These are phyloP conservation scores for Phaeosphaeriaceae sp. DNA, from an alignment of 2,329 filamentous ascomycete genomes.

Conservation along the genomic window DNA sequence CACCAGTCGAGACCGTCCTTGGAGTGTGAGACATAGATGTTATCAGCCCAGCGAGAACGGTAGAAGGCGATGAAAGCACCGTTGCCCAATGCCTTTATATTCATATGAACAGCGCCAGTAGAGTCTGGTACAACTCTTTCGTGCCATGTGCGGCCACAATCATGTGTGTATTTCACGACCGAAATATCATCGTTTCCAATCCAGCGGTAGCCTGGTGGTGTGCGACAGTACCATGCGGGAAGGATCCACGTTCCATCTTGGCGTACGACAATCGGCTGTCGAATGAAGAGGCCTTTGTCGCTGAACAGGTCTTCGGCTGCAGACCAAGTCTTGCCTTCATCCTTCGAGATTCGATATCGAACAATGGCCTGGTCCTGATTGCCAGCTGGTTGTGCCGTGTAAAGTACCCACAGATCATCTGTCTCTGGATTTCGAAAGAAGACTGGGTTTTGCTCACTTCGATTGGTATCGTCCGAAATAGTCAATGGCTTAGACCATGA, in stretches of 20 bases:
- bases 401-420: slow-evolving; percentile 52
- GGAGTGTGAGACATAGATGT: slow-evolving; percentile 53
- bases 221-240: slow-evolving; percentile 55
- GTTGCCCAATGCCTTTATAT: slow-evolving; percentile 42
- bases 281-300: slow-evolving; percentile 51
- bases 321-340: slow-evolving; percentile 51
- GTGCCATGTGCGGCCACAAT: slow-evolving; percentile 51
- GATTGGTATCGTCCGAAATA: slow-evolving; percentile 49
- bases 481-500: slow-evolving; percentile 47
- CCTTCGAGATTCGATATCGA: slow-evolving; percentile 46
- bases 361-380: slow-evolving; percentile 55
- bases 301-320: slow-evolving; percentile 42
- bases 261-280: slow-evolving; percentile 52
- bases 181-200: slow-evolving; percentile 57
- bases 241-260: slow-evolving; percentile 51
- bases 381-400: slow-evolving; percentile 56
- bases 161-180: slow-evolving; percentile 47
- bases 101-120: slow-evolving; percentile 56
- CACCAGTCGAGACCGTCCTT: slow-evolving; percentile 51
- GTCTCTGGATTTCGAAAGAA: slow-evolving; percentile 49
- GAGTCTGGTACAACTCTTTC: slow-evolving; percentile 50
- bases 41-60: slow-evolving; percentile 57
- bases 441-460: slow-evolving; percentile 58
- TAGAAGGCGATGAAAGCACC: slow-evolving; percentile 50
- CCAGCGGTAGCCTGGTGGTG: slow-evolving; percentile 52